phyloP scores from a whole-genome alignment of 2,329 filamentous ascomycete species.

The Hypomyces rosellus region DNA sequence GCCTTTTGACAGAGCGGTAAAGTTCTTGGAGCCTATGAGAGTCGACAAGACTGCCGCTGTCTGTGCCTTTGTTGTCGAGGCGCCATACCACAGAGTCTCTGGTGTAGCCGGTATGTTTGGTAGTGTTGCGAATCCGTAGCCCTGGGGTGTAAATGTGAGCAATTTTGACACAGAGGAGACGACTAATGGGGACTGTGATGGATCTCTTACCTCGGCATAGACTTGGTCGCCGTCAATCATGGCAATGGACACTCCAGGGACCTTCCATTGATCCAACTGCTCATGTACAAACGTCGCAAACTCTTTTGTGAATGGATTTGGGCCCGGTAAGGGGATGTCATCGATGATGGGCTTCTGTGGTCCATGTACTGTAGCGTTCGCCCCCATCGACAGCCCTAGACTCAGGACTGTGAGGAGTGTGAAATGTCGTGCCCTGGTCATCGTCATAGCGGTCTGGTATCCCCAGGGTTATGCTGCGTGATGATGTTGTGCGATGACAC shows the following conservation, averaged over 20 bases:
- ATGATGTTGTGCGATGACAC: too few species aligned
- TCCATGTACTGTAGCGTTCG: too few species aligned
- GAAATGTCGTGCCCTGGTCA: too few species aligned
- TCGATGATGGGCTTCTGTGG: too few species aligned
- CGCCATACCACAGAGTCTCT: constrained; percentile 49
- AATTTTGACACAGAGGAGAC: neutral
- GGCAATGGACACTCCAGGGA: constrained; percentile 26
- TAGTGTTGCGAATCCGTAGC: constrained; percentile 23
- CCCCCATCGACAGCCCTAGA: too few species aligned
- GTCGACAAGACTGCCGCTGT: constrained; percentile 41
- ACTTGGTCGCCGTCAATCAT: constrained; percentile 21
- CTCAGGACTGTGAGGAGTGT: too few species aligned
- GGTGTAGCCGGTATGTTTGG: constrained; percentile 34
- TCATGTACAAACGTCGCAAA: constrained; percentile 7
- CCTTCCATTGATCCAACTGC: constrained; percentile 10
- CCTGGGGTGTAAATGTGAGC: constrained; percentile 13
- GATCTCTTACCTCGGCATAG: constrained; percentile 17
- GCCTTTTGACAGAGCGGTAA: constrained; percentile 24
- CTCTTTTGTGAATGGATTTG: constrained; percentile 6
- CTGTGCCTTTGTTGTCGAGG: constrained; percentile 51
- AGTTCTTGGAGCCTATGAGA: constrained; percentile 35
- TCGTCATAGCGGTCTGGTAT: too few species aligned
- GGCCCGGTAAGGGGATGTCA: too few species aligned
- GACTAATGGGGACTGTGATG: neutral
- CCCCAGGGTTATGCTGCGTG: too few species aligned